Conservation (phyloP, 139 green algal genomes). For the Volvox africanus region DNA sequence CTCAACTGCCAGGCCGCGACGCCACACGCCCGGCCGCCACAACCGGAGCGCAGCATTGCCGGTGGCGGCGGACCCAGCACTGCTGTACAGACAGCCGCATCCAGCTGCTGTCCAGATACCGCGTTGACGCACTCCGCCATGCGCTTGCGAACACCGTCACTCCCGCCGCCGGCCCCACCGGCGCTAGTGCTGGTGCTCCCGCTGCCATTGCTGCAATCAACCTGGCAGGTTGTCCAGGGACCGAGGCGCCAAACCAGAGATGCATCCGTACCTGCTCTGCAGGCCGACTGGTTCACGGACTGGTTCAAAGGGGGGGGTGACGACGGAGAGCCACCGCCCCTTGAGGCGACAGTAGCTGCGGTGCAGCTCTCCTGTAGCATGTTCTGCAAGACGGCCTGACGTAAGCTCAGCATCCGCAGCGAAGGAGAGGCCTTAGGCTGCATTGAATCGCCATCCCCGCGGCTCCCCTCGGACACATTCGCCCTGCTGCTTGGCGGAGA, state of each 20-base stretch:
- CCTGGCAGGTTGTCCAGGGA: conserved; percentile 33
- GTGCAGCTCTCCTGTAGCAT: background rate
- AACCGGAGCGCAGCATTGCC: conserved; percentile 12
- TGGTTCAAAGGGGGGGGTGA: background rate
- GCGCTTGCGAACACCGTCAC: background rate
- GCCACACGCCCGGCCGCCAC: conserved; percentile 21
- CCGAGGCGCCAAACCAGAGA: conserved; percentile 39
- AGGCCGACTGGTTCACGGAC: background rate
- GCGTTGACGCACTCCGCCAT: background rate
- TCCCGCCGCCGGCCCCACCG: background rate
- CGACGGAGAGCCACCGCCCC: background rate
- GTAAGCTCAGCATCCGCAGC: background rate
- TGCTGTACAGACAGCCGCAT: background rate
- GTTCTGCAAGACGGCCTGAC: background rate
- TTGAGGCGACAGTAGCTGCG: background rate
- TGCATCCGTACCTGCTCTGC: background rate
- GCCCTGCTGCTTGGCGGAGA: background rate
- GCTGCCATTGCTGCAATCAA: background rate
- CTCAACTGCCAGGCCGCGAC: conserved; percentile 52
- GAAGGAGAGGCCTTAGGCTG: background rate
- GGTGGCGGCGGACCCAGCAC: conserved; percentile 10
- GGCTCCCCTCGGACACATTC: too few relatives aligned
- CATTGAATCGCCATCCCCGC: background rate
- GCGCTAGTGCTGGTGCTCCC: background rate
- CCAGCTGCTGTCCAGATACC: background rate